These are phyloP conservation scores for Phytophthora sp. DNA, from an alignment of 352 stramenopile genomes.

Conservation along the genomic window DNA sequence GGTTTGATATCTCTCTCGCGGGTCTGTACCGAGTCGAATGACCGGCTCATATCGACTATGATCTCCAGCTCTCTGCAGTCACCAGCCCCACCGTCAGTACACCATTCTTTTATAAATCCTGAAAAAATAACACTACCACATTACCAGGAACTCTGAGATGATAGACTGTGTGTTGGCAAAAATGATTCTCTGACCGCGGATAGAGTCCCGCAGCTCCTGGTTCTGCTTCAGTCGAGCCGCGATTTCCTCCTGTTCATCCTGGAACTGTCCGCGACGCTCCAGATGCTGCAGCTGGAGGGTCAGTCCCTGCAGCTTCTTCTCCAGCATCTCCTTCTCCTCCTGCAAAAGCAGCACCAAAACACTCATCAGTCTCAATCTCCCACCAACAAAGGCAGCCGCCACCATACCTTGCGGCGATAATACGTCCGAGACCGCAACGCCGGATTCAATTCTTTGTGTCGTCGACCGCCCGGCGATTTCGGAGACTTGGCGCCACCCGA, in stretches of 20 bases:
- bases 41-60: constrained; percentile 39
- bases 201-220: constrained; percentile 31
- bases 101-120: not conserved
- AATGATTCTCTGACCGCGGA: constrained; percentile 40
- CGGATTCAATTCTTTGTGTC: constrained; percentile 16
- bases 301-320: constrained; percentile 35
- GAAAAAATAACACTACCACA: not conserved
- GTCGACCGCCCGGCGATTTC: not conserved
- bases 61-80: constrained; percentile 30
- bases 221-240: constrained; percentile 27
- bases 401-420: constrained; percentile 34
- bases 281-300: constrained; percentile 37
- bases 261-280: constrained; percentile 2
- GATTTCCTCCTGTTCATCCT: constrained; percentile 17
- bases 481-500: not conserved
- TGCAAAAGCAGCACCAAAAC: not conserved
- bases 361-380: not conserved
- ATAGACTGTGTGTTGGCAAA: constrained; percentile 46
- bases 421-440: constrained; percentile 27
- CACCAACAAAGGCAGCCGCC: not conserved
- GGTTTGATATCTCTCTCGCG: constrained; percentile 30
- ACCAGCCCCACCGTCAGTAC: no score
- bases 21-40: constrained; percentile 41
- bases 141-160: constrained; percentile 44
- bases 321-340: constrained; percentile 46